Base-by-base conservation (phyloP, 768 basidiomycete species). In the Lactarius evosmus region DNA sequence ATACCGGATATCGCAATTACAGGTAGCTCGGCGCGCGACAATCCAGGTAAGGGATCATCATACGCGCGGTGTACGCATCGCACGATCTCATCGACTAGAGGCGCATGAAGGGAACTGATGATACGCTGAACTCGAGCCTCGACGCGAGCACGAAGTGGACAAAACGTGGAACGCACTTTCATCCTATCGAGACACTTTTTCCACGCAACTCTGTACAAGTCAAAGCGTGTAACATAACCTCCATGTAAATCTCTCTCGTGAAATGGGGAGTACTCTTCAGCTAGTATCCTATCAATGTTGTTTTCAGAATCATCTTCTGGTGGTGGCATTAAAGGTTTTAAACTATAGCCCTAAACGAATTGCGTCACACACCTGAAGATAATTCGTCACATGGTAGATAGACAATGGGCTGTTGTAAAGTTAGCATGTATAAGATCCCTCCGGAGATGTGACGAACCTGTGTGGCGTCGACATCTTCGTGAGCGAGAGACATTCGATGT, bases 11-110 rank as follows among this genome's bases (percentile, higher is more conserved):
- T 49, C 25, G 58, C 60, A 29, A 69, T 32, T 8, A 68, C 59
- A 53, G 69, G 69, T 6, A 69, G 34, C 58, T 70, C 69, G 19
- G 68, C 33, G 11, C 67, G 67, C 7, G 69, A 68, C 51, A 70
- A 56, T 12, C 63, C 68, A 17, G 69, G 66, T 2, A 70, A 62
- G 19, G 62, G 54, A 41, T 64, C 58, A 14, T 68, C 61, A 19
- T 70, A 69, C 33, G 69, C 69, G 19, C 62, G 54, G 19, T 67
- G 59, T 41, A 70, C 59, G 29, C 56, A 51, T 17, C 51, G 58
- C 7, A 69, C 60, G 17, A 69, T 65, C 11, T 65, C 51, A 34
- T 68, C 55, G 40, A 60, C 54, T 4, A 62, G 40, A 25, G 63
- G 67, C 22, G 63, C 59, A 41, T 69, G 50, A 11, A 69, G 36